Base-by-base conservation (phyloP, 2,329 filamentous ascomycete species). In the Paecilomyces dactylethromorphus region DNA sequence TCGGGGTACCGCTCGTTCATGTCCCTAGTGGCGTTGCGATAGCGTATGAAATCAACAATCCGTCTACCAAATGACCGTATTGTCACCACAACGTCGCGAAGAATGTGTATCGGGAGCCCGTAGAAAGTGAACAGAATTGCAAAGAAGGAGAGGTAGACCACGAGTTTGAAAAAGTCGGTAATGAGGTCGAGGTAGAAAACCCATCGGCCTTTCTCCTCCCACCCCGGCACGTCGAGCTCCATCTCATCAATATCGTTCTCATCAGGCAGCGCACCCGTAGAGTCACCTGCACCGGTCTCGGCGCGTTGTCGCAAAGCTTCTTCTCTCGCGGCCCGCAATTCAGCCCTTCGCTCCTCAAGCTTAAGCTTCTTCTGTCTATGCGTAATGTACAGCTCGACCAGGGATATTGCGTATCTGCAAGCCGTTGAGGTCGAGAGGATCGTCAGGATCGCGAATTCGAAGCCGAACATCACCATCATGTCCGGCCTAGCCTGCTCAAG, bases 401-500 rank as follows among this genome's bases (percentile, higher is more conserved):
- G 75, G 3, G 89, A 90, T 55, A 97, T 83, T 21, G 84, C 74
- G 74, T 99, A 99, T 60, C 92, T 87, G 57, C 86, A 80, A 1
- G 85, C 82, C 0, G 92, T 96, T 54, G 93, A 92, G 56, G 86
- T 80, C 0, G 93, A 96, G 56, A 87, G 87, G 10, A 95, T 88
- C 2, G 86, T 82, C 60, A 97, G 78, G 51, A 99, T 87, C 39
- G 93, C 92, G 70, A 97, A 97, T 74, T 99, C 94, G 67, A 99
- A 99, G 5, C 95, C 86, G 69, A 99, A 99, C 92, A 99, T 97
- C 63, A 99, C 92, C 92, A 97, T 99, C 90, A 99, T 97, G 60
- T 95, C 94, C 0, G 93, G 92, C n/a, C 89, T 84, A 1, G 93
- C 91, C 71, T 95, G 87, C 59, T 90, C 87, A 55, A 97, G 86